Percentiles rank a stretch among this genome's conserved stretches.
These are phyloP conservation scores for Colletotrichum liaoningense DNA, from an alignment of 2,329 filamentous ascomycete species.

Conservation along the genomic window DNA sequence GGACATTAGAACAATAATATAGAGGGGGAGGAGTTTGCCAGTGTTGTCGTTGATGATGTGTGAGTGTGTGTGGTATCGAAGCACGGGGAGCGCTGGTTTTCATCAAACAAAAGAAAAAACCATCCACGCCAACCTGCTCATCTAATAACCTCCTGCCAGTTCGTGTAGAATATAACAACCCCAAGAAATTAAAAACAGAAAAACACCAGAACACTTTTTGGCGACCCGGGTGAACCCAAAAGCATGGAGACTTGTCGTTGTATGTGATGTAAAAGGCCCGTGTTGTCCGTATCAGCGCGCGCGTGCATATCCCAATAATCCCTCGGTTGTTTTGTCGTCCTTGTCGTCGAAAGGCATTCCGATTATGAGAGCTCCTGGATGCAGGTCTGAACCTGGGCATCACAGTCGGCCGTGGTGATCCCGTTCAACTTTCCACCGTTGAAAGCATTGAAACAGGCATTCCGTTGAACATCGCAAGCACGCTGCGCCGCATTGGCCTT, in stretches of 20 bases:
- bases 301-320: background rate
- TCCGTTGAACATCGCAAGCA: slow-evolving; percentile 73
- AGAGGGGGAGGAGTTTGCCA: slow-evolving; percentile 25
- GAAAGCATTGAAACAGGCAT: slow-evolving; percentile 66
- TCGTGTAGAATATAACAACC: slow-evolving; percentile 4
- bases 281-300: background rate
- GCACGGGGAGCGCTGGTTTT: slow-evolving; percentile 16
- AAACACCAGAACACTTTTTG: slow-evolving; percentile 17
- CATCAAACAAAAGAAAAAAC: slow-evolving; percentile 22
- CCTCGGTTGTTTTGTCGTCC: slow-evolving; percentile 19
- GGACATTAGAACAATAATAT: slow-evolving; percentile 38
- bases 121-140: slow-evolving; percentile 15
- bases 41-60: slow-evolving; percentile 20
- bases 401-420: slow-evolving; percentile 62
- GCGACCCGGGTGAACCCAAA: background rate
- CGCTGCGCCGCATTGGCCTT: slow-evolving; percentile 66
- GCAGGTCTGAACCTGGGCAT: slow-evolving; percentile 62
- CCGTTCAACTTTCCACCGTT: slow-evolving; percentile 60
- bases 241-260: background rate
- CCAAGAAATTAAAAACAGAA: slow-evolving; percentile 17
- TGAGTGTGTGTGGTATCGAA: slow-evolving; percentile 22
- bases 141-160: slow-evolving; percentile 13
- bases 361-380: slow-evolving; percentile 46
- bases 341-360: slow-evolving; percentile 7
- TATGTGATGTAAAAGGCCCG: slow-evolving; percentile 7